Evolutionary conservation across 2,329 filamentous ascomycete species (phyloP).

Genomic region (Arachnopeziza araneosa): DNA sequence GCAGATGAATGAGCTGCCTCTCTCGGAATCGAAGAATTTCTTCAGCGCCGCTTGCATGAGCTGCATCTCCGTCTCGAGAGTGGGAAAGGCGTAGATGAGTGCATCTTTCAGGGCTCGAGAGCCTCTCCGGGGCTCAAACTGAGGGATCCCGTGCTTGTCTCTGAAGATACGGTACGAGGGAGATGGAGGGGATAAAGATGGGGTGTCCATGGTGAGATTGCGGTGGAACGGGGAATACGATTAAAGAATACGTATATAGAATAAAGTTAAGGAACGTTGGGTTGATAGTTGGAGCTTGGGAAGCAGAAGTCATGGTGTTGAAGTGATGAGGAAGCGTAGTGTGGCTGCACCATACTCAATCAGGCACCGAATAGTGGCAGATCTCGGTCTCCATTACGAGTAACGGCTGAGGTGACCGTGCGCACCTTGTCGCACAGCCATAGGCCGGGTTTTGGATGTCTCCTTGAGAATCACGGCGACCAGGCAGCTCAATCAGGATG

Average conservation of each 20-base stretch:
- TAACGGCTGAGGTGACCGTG: not conserved
- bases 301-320: not conserved
- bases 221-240: too few species aligned
- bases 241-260: not conserved
- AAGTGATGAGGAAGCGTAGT: not conserved
- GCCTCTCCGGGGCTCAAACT: slow-evolving; percentile 18
- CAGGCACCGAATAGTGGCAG: not conserved
- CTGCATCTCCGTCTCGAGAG: slow-evolving; percentile 16
- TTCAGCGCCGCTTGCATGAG: slow-evolving; percentile 19
- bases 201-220: not conserved
- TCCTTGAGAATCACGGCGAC: not conserved
- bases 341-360: not conserved
- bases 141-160: slow-evolving; percentile 18
- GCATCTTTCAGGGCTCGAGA: slow-evolving; percentile 18
- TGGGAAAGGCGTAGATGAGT: slow-evolving; percentile 15
- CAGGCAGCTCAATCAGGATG: not conserved
- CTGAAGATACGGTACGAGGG: slow-evolving; percentile 17
- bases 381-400: not conserved
- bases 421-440: not conserved
- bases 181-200: not conserved
- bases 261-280: not conserved
- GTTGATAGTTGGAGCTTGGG: not conserved
- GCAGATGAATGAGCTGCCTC: slow-evolving; percentile 8
- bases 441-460: too few species aligned
- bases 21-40: slow-evolving; percentile 17